Conservation (phyloP, 352 stramenopile species). For the Phytophthora constricta region DNA sequence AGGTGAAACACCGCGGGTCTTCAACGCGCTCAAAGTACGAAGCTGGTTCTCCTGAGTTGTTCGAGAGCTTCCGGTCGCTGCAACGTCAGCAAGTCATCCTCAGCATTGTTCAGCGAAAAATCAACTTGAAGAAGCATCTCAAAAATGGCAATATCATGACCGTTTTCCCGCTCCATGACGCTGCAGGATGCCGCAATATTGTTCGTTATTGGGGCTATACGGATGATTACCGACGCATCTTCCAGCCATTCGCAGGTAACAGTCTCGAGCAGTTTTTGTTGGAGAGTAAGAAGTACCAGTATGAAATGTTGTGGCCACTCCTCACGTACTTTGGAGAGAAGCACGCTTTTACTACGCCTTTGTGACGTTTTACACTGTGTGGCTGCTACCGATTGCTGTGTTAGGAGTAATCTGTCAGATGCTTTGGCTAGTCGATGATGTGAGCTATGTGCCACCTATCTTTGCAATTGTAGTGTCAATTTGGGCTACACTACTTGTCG, state of each 20-base stretch:
- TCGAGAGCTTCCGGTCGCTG: conserved; percentile 77
- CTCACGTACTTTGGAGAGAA: conserved; percentile 88
- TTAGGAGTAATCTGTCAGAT: conserved; percentile 58
- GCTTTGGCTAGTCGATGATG: conserved; percentile 39
- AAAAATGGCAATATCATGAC: conserved; percentile 55
- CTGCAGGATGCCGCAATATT: conserved; percentile 65
- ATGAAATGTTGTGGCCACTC: conserved; percentile 83
- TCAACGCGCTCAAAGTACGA: conserved; percentile 64
- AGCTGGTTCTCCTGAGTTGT: conserved; percentile 43
- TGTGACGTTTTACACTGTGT: conserved; percentile 75
- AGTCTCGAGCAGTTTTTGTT: conserved; percentile 67
- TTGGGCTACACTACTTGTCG: conserved; percentile 87
- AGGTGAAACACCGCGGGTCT: conserved; percentile 76
- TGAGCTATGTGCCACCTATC: conserved; percentile 49
- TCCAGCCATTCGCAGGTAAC: conserved; percentile 59
- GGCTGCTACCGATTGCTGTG: conserved; percentile 66
- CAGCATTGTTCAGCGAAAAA: conserved; percentile 77
- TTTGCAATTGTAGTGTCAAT: conserved; percentile 84
- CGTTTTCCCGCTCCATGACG: conserved; percentile 77
- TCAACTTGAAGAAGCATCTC: conserved; percentile 71
- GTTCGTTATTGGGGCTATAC: conserved; percentile 63
- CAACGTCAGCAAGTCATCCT: conserved; percentile 80
- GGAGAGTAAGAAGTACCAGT: conserved; percentile 66
- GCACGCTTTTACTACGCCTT: conserved; percentile 85
- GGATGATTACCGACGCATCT: conserved; percentile 43